phyloP scores from a whole-genome alignment of 202 grass and related monocot species.

The Alloteropsis angusta region DNA sequence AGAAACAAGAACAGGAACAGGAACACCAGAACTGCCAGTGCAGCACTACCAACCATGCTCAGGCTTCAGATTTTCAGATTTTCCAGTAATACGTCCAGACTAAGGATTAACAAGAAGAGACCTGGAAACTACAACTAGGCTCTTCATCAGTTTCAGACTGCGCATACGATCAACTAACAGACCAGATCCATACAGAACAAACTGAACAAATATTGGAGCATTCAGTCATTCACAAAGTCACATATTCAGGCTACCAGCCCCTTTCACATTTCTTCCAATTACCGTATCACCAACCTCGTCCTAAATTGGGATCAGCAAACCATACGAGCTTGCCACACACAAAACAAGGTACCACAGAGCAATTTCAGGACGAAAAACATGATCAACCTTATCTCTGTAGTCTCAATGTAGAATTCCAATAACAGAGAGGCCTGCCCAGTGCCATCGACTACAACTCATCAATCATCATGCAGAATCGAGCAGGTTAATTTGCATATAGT shows the following conservation, averaged over 20 bases:
- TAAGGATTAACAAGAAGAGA: too few relatives aligned
- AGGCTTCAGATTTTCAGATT: neutral
- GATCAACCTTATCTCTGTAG: neutral
- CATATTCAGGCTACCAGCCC: neutral
- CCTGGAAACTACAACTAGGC: neutral
- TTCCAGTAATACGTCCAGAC: too few relatives aligned
- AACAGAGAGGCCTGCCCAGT: neutral
- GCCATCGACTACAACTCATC: neutral
- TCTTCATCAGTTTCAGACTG: neutral
- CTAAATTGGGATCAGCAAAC: neutral
- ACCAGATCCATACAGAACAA: neutral
- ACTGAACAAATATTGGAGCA: neutral
- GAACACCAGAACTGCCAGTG: neutral
- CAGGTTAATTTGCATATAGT: neutral
- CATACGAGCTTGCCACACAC: neutral
- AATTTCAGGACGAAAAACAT: neutral
- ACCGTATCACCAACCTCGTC: neutral
- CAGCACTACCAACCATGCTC: neutral
- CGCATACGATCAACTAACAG: neutral
- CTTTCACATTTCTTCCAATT: neutral
- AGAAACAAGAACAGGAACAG: neutral
- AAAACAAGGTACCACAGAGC: neutral
- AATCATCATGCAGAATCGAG: neutral
- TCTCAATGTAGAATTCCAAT: neutral
- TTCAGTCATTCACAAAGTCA: neutral